phyloP scores from a whole-genome alignment of 306 rosid genomes.

The Boehmeria nivea region DNA sequence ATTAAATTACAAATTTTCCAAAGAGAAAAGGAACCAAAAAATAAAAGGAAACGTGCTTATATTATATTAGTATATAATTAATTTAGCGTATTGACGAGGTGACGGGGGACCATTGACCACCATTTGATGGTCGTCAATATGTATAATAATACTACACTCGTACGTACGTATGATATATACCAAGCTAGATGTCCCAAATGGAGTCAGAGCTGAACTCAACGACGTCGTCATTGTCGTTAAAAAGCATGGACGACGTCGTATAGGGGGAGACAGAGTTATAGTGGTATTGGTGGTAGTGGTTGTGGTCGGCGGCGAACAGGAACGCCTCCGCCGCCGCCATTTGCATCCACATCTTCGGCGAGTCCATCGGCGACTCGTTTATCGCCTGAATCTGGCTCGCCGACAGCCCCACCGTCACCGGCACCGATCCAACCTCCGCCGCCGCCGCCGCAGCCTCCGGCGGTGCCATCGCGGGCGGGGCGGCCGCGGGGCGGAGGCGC shows the following conservation, averaged over 20 bases:
- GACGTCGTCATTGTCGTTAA: conserved; percentile 4
- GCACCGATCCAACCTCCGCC: background rate
- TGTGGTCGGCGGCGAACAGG: conserved; percentile 5
- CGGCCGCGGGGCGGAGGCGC: conserved; percentile 2
- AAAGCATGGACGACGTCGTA: conserved; percentile 13
- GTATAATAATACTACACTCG: too few relatives aligned
- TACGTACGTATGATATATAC: too few relatives aligned
- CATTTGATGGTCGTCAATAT: too few relatives aligned
- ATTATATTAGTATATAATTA: too few relatives aligned
- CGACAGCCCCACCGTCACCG: conserved; percentile 54
- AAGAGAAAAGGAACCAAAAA: too few relatives aligned
- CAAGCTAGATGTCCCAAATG: conserved; percentile 5
- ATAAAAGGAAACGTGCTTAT: too few relatives aligned
- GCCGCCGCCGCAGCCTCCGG: background rate
- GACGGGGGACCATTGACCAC: too few relatives aligned
- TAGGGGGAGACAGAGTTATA: background rate
- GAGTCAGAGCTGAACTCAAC: background rate
- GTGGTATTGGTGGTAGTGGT: background rate
- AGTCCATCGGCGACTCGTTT: conserved; percentile 78
- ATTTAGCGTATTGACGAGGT: too few relatives aligned
- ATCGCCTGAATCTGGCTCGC: conserved; percentile 78
- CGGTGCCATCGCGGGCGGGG: too few relatives aligned
- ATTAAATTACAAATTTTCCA: background rate
- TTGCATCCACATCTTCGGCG: conserved; percentile 92
- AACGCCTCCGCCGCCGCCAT: conserved; percentile 40